Evolutionary conservation across 192 early-diverging fungal species (phyloP).

Genomic region (Umbelopsis sp.): DNA sequence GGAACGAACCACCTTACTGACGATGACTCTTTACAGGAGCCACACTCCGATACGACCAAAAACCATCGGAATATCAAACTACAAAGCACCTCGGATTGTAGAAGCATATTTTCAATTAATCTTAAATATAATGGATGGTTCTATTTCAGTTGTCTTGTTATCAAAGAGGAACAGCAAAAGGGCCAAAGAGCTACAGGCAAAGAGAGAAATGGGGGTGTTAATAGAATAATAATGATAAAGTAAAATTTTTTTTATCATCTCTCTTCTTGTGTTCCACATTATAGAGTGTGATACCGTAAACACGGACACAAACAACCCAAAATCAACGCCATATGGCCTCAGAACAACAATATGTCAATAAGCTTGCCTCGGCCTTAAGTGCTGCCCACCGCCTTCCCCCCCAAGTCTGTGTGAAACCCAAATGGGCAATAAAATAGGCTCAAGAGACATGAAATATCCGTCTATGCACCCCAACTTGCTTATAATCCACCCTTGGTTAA

Average conservation of each 20-base stretch:
- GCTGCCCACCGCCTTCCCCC: background rate
- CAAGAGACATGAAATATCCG: no score
- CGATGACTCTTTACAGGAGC: slow-evolving; percentile 3
- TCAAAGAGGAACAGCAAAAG: background rate
- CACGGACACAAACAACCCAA: background rate
- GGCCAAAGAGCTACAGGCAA: background rate
- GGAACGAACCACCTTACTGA: slow-evolving; percentile 17
- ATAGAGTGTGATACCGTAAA: background rate
- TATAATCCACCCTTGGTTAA: no score
- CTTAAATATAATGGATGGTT: no score
- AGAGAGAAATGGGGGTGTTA: background rate
- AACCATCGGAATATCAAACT: background rate
- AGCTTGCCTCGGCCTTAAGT: slow-evolving; percentile 12
- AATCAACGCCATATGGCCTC: slow-evolving; percentile 17
- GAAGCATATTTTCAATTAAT: no score
- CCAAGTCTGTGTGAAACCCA: no score
- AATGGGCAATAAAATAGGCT: no score
- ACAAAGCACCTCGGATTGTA: background rate
- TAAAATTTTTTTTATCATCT: background rate
- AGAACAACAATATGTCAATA: slow-evolving; percentile 17
- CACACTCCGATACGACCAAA: slow-evolving; percentile 16
- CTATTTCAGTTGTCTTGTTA: background rate
- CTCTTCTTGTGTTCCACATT: background rate
- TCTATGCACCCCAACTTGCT: no score
- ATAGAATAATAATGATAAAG: background rate